phyloP scores from a whole-genome alignment of 1,139 yeast species.

The Geotrichum klebahnii region DNA sequence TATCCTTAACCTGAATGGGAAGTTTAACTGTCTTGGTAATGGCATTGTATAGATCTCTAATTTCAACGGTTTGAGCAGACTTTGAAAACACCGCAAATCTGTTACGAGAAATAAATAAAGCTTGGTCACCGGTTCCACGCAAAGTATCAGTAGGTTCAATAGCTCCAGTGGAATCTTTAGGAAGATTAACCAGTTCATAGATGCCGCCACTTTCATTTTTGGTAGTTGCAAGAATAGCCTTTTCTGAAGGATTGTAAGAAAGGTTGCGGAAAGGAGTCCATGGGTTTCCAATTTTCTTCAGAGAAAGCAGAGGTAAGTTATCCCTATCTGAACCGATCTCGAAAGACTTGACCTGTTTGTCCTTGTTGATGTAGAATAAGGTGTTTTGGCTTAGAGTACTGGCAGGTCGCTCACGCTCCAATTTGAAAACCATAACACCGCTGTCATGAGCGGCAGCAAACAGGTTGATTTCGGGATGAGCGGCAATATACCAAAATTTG shows the following conservation, averaged over 20 bases:
- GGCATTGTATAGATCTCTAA: conserved; percentile 77
- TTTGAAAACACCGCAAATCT: conserved; percentile 80
- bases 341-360: conserved; percentile 78
- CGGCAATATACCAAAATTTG: conserved; percentile 87
- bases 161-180: conserved; percentile 88
- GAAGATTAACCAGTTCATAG: conserved; percentile 73
- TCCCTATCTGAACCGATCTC: conserved; percentile 58
- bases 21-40: conserved; percentile 76
- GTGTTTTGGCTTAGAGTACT: conserved; percentile 64
- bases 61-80: conserved; percentile 61
- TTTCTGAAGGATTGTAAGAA: conserved; percentile 89
- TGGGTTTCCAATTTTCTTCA: conserved; percentile 77
- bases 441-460: conserved; percentile 97
- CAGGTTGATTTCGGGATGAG: conserved; percentile 85
- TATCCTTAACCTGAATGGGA: conserved; percentile 68
- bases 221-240: conserved; percentile 76
- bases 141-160: conserved; percentile 78
- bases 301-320: conserved; percentile 71
- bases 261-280: conserved; percentile 84
- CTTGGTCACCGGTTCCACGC: conserved; percentile 80
- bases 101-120: conserved; percentile 88
- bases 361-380: conserved; percentile 72
- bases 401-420: conserved; percentile 97
- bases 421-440: conserved; percentile 96
- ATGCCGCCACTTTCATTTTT: conserved; percentile 59